Base-by-base conservation (phyloP, 805 yeast genomes). In the Suhomyces sp. region DNA sequence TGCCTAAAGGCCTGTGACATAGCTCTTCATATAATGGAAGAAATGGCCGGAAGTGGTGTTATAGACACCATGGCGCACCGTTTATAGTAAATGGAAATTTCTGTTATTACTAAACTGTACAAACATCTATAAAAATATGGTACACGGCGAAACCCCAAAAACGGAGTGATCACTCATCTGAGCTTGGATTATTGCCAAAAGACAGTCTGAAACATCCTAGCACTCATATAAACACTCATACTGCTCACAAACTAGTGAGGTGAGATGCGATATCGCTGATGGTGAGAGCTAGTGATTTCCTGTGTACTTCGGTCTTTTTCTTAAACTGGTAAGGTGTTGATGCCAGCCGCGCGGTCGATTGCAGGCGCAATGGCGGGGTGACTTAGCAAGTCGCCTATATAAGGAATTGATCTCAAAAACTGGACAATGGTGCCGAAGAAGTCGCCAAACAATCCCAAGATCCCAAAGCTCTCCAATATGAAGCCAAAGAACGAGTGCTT, bases 361-460 rank as follows among this genome's bases (percentile, higher is more conserved):
- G 72, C 69, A 15, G 98, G 98, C 4, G 97, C 96, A 27, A 94
- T 70, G 6, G 72, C 68, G 1, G 98, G 97, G 64, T 86, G 83
- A 33, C 91, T 84, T 49, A 94, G 78, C 5, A 91, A 52, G 22
- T 96, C 92, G 0, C 98, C 98, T 54, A 94, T 84, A 53, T 87
- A 66, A 2, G 99, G 99, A 60, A 93, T 68, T 5, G 96, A 86
- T 67, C 97, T 79, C 61, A 93, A 76, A 64, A 94, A 93, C 58
- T 89, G 87, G 10, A 93, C 81, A 44, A 94, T 84, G 10, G 96
- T 89, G 22, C 96, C 90, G 63, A 93, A 88, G 68, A 94, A 92
- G 69, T 94, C 98, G 35, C 91, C 99, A 71, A 94, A 93, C 35
- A 93, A 74, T 6, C 89, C 92, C 54, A 93, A 70, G 22, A 93